A percentile compares a stretch with the other conserved stretches of the same genome.
These are phyloP conservation scores for Antitrichia curtipendula DNA, from an alignment of 225 moss, liverwort and hornwort genomes.

Conservation along the genomic window DNA sequence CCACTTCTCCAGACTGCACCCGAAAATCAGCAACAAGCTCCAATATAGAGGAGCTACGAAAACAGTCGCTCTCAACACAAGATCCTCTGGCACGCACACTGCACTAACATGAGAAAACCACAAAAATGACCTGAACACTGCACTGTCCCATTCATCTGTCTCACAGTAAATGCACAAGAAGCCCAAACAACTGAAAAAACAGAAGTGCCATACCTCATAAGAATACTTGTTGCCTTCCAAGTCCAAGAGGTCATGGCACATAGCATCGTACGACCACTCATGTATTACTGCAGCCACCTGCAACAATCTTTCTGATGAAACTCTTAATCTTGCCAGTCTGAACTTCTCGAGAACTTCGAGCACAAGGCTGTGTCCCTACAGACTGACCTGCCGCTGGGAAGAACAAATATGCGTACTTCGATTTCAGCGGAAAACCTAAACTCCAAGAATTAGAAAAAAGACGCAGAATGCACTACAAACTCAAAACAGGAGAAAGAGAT, in stretches of 20 bases:
- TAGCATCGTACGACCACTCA: conserved; percentile 98
- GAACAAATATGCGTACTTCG: background rate
- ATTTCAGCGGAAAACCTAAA: background rate
- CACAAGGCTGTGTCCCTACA: background rate
- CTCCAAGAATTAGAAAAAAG: background rate
- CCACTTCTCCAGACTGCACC: background rate
- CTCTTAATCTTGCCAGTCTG: background rate
- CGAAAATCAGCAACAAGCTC: background rate
- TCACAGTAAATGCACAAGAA: background rate
- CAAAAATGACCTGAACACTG: background rate
- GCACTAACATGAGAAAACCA: background rate
- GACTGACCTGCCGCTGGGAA: background rate
- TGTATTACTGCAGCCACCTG: conserved; percentile 98
- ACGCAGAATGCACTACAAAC: background rate
- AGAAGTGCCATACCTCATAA: background rate
- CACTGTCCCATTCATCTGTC: background rate
- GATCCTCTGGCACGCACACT: background rate
- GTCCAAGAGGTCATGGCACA: conserved; percentile 86
- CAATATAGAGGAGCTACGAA: background rate
- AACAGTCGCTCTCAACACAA: background rate
- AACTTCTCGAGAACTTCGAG: background rate
- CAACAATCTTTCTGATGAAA: conserved; percentile 3
- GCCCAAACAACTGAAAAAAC: background rate
- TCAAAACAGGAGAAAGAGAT: background rate
- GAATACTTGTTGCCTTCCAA: conserved; percentile 66